phyloP scores from a whole-genome alignment of 441 rosid species.

The Cnidoscolus chayamansa region DNA sequence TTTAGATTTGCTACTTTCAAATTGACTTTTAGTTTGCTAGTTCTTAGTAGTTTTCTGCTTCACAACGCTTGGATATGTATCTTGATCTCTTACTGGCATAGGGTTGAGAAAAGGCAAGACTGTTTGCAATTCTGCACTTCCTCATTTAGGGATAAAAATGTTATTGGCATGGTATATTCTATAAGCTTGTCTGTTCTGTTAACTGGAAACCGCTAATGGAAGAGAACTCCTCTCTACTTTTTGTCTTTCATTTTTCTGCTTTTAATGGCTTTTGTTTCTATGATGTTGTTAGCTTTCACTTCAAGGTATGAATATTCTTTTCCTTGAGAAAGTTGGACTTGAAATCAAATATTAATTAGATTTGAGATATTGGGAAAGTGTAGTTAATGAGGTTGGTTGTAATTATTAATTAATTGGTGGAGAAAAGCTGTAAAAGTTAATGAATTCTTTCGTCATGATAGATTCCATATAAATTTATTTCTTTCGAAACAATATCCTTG shows the following conservation, averaged over 20 bases:
- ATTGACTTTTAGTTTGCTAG: neutral
- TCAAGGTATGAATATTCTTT: neutral
- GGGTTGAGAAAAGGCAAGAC: neutral
- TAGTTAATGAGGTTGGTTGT: conserved; percentile 16
- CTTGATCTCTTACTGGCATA: neutral
- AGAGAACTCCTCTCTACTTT: neutral
- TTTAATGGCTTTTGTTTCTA: neutral
- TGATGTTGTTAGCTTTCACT: neutral
- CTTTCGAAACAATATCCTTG: neutral
- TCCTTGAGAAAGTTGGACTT: conserved; percentile 2
- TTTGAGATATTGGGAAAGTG: conserved; percentile 12
- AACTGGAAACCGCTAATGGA: neutral
- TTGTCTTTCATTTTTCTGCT: neutral
- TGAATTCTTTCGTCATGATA: conserved; percentile 8
- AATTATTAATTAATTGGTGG: conserved; percentile 21
- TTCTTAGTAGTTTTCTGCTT: neutral
- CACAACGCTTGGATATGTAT: neutral
- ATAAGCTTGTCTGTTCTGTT: neutral
- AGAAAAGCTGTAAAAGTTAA: conserved; percentile 13
- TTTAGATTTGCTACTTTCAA: neutral
- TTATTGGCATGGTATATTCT: neutral
- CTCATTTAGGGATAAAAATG: neutral
- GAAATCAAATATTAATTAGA: conserved; percentile 7
- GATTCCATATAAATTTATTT: conserved; percentile 11
- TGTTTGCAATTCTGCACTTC: neutral